A percentile compares a stretch with the other conserved stretches of the same genome.
phyloP scores from a whole-genome alignment of 164 flowering plant genomes.

The Macadamia tetraphylla region DNA sequence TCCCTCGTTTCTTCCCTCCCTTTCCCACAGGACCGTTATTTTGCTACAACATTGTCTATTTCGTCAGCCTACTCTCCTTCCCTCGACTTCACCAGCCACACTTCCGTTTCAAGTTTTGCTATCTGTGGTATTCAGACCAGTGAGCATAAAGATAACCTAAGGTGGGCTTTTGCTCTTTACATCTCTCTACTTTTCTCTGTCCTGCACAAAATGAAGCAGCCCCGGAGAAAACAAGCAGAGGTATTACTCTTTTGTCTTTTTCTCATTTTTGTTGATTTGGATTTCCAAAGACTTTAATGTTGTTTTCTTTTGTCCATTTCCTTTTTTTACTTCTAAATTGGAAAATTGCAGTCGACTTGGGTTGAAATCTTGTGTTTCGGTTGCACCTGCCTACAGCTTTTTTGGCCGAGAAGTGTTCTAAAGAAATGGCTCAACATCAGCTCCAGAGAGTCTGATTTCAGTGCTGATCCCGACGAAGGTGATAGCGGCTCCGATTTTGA shows the following conservation, averaged over 20 bases:
- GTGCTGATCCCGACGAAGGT: slow-evolving; percentile 71
- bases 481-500: slow-evolving; percentile 37
- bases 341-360: slow-evolving; percentile 52
- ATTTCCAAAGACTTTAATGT: background rate
- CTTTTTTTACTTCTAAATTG: background rate
- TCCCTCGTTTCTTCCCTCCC: too few species aligned
- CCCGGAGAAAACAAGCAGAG: background rate
- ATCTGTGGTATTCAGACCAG: background rate
- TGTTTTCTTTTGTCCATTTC: background rate
- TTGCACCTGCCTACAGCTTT: slow-evolving; percentile 80
- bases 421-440: slow-evolving; percentile 79
- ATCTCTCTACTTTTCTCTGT: background rate
- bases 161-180: background rate
- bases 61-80: too few species aligned
- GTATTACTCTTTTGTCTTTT: background rate
- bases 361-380: slow-evolving; percentile 83
- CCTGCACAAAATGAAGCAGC: background rate
- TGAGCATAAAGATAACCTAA: background rate
- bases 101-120: background rate
- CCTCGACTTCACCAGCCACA: background rate
- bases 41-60: too few species aligned
- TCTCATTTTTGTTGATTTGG: background rate
- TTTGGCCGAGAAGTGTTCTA: slow-evolving; percentile 65
- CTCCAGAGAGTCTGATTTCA: slow-evolving; percentile 57
- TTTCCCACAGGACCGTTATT: too few species aligned